These are phyloP conservation scores for Naganishia antarctica DNA, from an alignment of 768 basidiomycete species.

Conservation along the genomic window DNA sequence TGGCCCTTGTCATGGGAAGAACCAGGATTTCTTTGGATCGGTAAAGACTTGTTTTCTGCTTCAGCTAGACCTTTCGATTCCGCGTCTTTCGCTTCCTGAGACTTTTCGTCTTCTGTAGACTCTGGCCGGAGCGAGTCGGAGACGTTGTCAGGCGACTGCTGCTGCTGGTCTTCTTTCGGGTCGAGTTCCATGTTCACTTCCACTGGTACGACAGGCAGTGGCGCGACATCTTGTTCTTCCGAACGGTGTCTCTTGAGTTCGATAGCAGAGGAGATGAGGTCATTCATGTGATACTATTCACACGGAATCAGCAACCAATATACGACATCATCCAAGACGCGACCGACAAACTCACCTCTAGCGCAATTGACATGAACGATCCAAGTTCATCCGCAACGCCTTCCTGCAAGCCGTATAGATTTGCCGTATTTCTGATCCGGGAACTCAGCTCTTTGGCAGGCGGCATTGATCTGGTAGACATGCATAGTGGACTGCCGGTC, in stretches of 20 bases:
- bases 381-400: constrained; percentile 10
- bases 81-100: neutral
- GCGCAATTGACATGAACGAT: constrained; percentile 9
- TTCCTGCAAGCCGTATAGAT: constrained; percentile 11
- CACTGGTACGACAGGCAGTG: neutral
- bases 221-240: neutral
- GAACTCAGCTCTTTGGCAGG: neutral
- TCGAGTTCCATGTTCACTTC: neutral
- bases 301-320: neutral
- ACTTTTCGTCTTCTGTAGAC: neutral
- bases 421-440: constrained; percentile 2
- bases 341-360: constrained; percentile 3
- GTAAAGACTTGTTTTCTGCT: neutral
- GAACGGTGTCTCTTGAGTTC: neutral
- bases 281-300: constrained; percentile 4
- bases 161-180: neutral
- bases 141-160: constrained; percentile 6
- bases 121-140: neutral
- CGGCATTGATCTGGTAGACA: constrained; percentile 6
- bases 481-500: constrained; percentile 14
- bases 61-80: too few relatives aligned
- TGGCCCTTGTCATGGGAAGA: neutral
- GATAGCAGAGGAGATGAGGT: constrained; percentile 6
- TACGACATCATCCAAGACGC: neutral
- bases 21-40: neutral